A percentile compares a stretch with the other conserved stretches of the same genome.
These are phyloP conservation scores for Sabuloglossum arenarium DNA, from an alignment of 495 filamentous ascomycete genomes.

Conservation along the genomic window DNA sequence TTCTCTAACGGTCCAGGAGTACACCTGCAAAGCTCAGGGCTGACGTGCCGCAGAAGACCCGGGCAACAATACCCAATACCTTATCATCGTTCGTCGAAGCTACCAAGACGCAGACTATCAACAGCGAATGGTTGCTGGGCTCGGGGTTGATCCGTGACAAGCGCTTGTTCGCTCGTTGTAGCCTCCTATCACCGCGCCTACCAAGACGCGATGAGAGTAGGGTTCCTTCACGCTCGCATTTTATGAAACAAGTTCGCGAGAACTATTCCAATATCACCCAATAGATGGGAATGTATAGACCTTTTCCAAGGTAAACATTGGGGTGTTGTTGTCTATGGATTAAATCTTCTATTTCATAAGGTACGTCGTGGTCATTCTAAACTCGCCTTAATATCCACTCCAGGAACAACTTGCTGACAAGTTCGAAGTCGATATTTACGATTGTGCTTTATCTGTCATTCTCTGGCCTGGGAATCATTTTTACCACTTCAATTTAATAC, in stretches of 20 bases:
- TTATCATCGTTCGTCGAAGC: background rate
- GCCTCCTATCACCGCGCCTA: background rate
- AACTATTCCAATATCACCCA: background rate
- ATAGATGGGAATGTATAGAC: background rate
- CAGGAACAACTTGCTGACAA: background rate
- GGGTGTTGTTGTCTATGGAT: background rate
- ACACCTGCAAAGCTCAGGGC: background rate
- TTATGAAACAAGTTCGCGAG: background rate
- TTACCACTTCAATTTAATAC: no score
- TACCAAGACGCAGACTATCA: background rate
- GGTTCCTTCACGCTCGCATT: background rate
- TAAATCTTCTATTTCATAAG: background rate
- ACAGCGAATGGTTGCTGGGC: background rate
- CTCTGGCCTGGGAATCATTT: no score
- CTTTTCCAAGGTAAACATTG: background rate
- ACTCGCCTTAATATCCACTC: background rate
- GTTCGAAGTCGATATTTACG: background rate
- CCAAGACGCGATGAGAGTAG: background rate
- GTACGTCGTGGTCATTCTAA: background rate
- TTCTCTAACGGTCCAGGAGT: background rate
- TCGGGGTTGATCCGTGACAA: background rate
- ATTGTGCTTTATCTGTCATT: background rate
- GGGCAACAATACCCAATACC: background rate
- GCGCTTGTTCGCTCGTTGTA: conserved; percentile 1
- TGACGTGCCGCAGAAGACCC: background rate